Base-by-base conservation (phyloP, 805 yeast genomes). In the Barnettozyma botsteinii region DNA sequence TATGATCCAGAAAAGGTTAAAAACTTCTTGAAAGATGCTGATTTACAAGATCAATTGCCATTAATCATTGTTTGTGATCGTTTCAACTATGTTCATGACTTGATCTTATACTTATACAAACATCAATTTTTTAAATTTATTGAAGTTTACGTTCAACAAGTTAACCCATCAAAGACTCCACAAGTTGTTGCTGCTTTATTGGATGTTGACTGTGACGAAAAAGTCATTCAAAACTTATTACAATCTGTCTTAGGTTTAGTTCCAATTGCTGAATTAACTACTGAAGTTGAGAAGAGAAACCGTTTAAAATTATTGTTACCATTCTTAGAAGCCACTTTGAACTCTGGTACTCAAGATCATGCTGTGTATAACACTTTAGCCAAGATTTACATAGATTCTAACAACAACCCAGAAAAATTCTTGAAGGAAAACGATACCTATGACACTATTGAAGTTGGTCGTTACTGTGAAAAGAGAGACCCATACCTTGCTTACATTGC, bases 401-500 rank as follows among this genome's bases (percentile, higher is more conserved):
- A 93, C 73, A 93, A 93, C 70, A 84, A 88, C 53, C 98, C 99
- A 27, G 99, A 93, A 64, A 88, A 87, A 64, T 93, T 93, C 72
- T 75, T 93, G 69, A 82, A 80, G 60, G 98, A 91, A 65, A 93
- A 93, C 64, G 74, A 80, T 52, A 73, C 75, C 57, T 93, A 93
- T 67, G 94, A 93, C 66, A 83, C 98, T n/a, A 70, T 85, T 52
- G 84, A 84, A 55, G 97, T 93, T 50, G 99, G 98, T 72, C 87
- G 79, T 61, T 93, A 93, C 72, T 93, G 99, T 74, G 99, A 93
- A 67, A 91, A 86, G 77, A 85, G 98, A 66, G 99, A 93, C 59
- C 99, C 99, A 47, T 93, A 87, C 67, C 72, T 93, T 61, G 99
- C 98, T 22, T 93, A 87, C 65, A 93, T 93, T 66, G 95, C 96